Percentiles rank a stretch among this genome's conserved stretches.
These are phyloP conservation scores for Litsea cubeba DNA, from an alignment of 164 flowering plant species.

Conservation along the genomic window DNA sequence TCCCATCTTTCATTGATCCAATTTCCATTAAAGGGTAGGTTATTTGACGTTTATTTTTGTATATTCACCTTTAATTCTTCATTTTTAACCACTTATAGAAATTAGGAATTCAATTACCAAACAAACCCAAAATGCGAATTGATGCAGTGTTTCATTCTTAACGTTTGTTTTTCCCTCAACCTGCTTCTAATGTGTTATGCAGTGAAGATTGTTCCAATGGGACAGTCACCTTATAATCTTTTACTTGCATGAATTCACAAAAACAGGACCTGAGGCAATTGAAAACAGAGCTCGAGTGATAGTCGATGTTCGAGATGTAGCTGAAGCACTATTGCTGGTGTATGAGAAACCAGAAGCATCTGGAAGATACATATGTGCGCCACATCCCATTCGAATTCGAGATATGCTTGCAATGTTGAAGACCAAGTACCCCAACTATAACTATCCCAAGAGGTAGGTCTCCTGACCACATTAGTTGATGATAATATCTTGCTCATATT, in stretches of 20 bases:
- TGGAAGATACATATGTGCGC: slow-evolving; percentile 17
- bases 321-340: slow-evolving; percentile 11
- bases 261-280: slow-evolving; percentile 8
- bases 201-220: no score
- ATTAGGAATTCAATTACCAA: no score
- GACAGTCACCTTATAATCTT: neutral
- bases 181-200: no score
- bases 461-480: neutral
- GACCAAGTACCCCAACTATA: slow-evolving; percentile 16
- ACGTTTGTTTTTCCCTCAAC: no score
- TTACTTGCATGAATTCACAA: neutral
- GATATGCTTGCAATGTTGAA: slow-evolving; percentile 14
- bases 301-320: slow-evolving; percentile 13
- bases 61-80: no score
- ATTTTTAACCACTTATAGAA: no score
- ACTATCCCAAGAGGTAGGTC: slow-evolving; percentile 16
- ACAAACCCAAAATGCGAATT: no score
- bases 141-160: no score
- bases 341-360: slow-evolving; percentile 22
- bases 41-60: no score
- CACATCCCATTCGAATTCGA: slow-evolving; percentile 1
- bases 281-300: slow-evolving; percentile 3
- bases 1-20: no score
- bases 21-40: no score
- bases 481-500: no score